Evolutionary conservation across 352 stramenopile species (phyloP), one percentile per base, ranked within the genome.

Genomic region (Elongisporangium anandrum): DNA sequence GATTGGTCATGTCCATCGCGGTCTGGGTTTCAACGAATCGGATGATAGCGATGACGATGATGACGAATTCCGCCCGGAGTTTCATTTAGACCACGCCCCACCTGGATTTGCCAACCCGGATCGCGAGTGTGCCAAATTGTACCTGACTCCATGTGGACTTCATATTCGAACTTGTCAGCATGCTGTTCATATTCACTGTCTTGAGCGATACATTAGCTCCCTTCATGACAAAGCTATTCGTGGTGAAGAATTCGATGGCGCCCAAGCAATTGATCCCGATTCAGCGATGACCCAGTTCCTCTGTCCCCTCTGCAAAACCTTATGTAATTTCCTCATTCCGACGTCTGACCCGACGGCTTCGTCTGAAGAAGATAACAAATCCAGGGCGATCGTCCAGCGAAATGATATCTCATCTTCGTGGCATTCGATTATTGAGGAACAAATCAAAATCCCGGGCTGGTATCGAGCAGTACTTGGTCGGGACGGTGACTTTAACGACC

Each of bases 321-420:
- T 98, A 26, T 94, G 86, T 63, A 98, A 98, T 61, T 92, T 96
- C 50, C 66, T 98, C 24, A 81, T 98, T 26, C 90, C 91, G 22
- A 87, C 81, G 8, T 81, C 79, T 7, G 77, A 89, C 52, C 79
- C 81, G 4, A 65, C 67, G 22, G 53, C 62, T n/a, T 39, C n/a
- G 13, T 17, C 38, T 55, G 7, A 41, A 34, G 16, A 48, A 53
- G 15, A 61, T 22, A 4, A 41, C n/a, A 1, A 41, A 4, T 45
- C 34, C 34, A 45, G 34, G 2, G 34, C 34, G 13, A 17, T 45
- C 17, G 17, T 45, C 13, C 34, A 45, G 34, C 34, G 10, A 45
- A 56, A 73, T 59, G 53, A 54, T 17, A 67, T 73, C 39, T 17
- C 21, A 54, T 34, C 45, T 23, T 47, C 63, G 2, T 94, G 85